Conservation (phyloP, 192 early-diverging fungal species). For the Backusella macrospora region DNA sequence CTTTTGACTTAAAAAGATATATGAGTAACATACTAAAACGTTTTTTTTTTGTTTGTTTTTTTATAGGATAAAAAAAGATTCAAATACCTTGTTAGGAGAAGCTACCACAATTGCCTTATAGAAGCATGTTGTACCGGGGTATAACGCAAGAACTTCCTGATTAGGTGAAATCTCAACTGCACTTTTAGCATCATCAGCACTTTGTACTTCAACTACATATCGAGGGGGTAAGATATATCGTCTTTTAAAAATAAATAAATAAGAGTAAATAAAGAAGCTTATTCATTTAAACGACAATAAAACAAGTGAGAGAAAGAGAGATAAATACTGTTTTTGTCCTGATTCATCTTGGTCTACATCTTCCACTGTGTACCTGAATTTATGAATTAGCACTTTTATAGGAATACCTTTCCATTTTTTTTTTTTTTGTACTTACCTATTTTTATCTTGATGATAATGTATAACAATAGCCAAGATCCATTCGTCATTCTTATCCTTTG, state of each 20-base stretch:
- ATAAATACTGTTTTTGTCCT: constrained; percentile 48
- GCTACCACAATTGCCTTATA: constrained; percentile 52
- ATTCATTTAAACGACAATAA: background rate
- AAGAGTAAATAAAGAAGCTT: background rate
- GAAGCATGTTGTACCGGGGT: constrained; percentile 61
- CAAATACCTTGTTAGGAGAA: constrained; percentile 50
- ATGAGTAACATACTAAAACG: background rate
- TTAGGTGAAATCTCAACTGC: constrained; percentile 42
- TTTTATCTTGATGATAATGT: constrained; percentile 45
- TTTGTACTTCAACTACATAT: constrained; percentile 50
- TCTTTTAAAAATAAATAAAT: constrained; percentile 34
- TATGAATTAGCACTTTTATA: background rate
- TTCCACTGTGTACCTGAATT: constrained; percentile 51
- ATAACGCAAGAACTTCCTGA: constrained; percentile 51
- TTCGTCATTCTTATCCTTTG: constrained; percentile 49
- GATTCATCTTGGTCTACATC: constrained; percentile 55
- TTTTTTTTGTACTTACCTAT: constrained; percentile 35
- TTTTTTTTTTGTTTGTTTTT: background rate
- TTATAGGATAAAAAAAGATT: background rate
- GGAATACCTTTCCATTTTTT: background rate
- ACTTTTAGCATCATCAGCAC: constrained; percentile 39
- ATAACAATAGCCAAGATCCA: constrained; percentile 54
- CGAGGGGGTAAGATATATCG: constrained; percentile 47
- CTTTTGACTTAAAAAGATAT: constrained; percentile 27
- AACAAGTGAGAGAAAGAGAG: background rate